Evolutionary conservation across 257 asterid genomes (phyloP), one percentile per base, ranked within the genome.

Genomic region (Osmanthus fragrans): DNA sequence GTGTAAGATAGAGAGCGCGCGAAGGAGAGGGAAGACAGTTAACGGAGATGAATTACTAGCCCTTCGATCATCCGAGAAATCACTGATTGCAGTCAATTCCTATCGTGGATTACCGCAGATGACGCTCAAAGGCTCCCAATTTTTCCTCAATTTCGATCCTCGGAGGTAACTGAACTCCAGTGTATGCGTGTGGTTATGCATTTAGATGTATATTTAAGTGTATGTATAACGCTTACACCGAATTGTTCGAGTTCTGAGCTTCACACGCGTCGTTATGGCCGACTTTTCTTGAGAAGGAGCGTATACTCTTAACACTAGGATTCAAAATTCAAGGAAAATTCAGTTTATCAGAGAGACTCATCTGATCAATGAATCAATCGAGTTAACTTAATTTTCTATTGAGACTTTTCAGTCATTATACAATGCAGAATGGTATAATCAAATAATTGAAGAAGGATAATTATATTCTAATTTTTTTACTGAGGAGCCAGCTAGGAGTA

Each of bases 201-300:
- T 69, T 21, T 30, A 30, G 49, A 25, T 67, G 5, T 47, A 66
- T 45, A 47, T 76, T 3, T 81, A 33, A 10, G 23, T 27, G 58
- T 63, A 13, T 58, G 72, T 77, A 18, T 63, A 7, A 40, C 64
- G 39, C 51, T 58, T 39, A 72, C 65, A 66, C 65, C 68, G 70
- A 36, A 63, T 78, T 66, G 70, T 71, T 68, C 45, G 79, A 72
- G 9, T 54, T 82, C 40, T 54, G 79, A 77, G 79, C 76, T 76
- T 77, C 72, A 76, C 89, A 88, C 84, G 85, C 80, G 92, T 81
- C 82, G 56, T 72, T 21, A 75, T 42, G 83, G 33, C 87, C 84
- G 83, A 81, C 33, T 18, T 80, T 73, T 37, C 69, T 82, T 29
- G 72, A 76, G 79, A 60, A 42, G 68, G 75, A 70, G 76, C 73